phyloP scores from a whole-genome alignment of 1,284 basidiomycete species.

The Tilletia horrida region DNA sequence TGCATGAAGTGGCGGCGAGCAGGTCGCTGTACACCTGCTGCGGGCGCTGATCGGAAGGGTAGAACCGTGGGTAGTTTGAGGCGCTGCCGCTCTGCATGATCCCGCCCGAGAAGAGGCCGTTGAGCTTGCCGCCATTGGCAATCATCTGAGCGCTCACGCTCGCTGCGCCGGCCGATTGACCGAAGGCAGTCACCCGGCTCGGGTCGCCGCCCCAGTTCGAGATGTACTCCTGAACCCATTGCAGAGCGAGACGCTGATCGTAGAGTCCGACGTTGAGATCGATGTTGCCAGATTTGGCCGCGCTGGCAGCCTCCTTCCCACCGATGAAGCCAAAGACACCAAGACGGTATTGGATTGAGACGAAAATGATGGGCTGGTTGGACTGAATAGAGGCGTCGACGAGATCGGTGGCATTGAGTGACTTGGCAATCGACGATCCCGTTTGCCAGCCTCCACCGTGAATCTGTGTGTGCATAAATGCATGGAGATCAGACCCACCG shows the following conservation, averaged over 20 bases:
- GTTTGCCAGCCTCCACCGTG: slow-evolving; percentile 2
- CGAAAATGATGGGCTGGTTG: slow-evolving; percentile 15
- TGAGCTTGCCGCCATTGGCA: slow-evolving; percentile 34
- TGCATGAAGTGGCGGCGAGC: slow-evolving; percentile 25
- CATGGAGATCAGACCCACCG: too few relatives aligned
- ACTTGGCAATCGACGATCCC: not conserved
- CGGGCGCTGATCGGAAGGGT: slow-evolving; percentile 25
- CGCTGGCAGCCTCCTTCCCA: slow-evolving; percentile 26
- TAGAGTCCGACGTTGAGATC: slow-evolving; percentile 36
- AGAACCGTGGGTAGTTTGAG: slow-evolving; percentile 23
- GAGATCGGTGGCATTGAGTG: slow-evolving; percentile 1
- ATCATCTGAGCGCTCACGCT: slow-evolving; percentile 29
- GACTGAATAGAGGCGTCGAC: slow-evolving; percentile 13
- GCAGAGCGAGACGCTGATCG: slow-evolving; percentile 36
- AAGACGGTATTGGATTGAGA: slow-evolving; percentile 27
- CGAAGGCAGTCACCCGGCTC: slow-evolving; percentile 47
- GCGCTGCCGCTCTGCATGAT: slow-evolving; percentile 37
- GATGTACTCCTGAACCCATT: slow-evolving; percentile 47
- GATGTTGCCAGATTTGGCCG: slow-evolving; percentile 21
- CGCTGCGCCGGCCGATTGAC: slow-evolving; percentile 51
- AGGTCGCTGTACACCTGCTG: slow-evolving; percentile 27
- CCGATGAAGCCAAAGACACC: slow-evolving; percentile 40
- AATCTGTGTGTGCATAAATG: too few relatives aligned
- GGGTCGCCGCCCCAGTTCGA: slow-evolving; percentile 48
- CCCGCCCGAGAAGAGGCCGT: slow-evolving; percentile 33